Conservation (phyloP, 805 yeast genomes). For the Metschnikowia lochheadii region DNA sequence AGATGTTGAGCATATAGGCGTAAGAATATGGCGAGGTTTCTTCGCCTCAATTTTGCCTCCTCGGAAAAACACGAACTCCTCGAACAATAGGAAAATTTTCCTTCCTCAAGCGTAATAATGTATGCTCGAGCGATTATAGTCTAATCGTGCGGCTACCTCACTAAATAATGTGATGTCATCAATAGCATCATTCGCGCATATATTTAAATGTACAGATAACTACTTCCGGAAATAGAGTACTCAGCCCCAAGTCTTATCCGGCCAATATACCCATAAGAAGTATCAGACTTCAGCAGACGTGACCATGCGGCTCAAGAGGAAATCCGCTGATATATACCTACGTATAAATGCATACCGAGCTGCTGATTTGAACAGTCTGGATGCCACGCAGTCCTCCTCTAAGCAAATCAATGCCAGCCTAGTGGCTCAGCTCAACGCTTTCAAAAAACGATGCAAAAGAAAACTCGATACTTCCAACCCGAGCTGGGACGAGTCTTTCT, state of each 20-base stretch:
- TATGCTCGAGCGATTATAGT: background rate
- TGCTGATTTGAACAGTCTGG: constrained; percentile 31
- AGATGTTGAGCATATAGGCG: constrained; percentile 60
- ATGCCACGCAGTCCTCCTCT: constrained; percentile 6
- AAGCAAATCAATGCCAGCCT: constrained; percentile 35
- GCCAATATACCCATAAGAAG: background rate
- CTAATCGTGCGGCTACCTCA: background rate
- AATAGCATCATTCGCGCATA: background rate
- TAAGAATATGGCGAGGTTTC: too few relatives aligned
- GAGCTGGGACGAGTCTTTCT: constrained; percentile 35
- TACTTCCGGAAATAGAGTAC: background rate
- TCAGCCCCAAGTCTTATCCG: background rate
- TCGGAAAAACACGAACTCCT: background rate
- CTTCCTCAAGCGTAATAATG: background rate
- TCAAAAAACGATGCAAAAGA: constrained; percentile 26
- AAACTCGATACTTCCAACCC: constrained; percentile 35
- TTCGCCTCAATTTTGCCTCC: background rate
- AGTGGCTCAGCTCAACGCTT: constrained; percentile 30
- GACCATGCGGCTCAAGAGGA: constrained; percentile 12
- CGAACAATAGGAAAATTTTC: background rate
- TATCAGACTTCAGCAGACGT: background rate
- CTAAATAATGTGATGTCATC: background rate
- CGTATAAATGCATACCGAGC: constrained; percentile 37
- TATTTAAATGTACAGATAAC: background rate
- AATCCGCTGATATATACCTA: constrained; percentile 19